Percentiles rank a stretch among this genome's conserved stretches.
Conservation (phyloP, 1,284 basidiomycete species). For the Ceratobasidium sp. region DNA sequence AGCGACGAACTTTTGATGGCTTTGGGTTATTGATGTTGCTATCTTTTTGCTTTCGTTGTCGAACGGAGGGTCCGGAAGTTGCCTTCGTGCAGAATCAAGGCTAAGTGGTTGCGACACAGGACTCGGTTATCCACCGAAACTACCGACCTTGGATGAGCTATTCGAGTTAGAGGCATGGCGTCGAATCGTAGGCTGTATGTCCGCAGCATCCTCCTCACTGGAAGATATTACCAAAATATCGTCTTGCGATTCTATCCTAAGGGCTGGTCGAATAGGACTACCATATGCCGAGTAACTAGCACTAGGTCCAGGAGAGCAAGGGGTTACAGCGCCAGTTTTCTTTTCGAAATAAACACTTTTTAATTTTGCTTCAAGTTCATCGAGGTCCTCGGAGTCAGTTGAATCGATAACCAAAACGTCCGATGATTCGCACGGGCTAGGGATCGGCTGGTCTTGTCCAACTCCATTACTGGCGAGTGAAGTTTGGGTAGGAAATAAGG, state of each 20-base stretch:
- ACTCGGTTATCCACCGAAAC: background rate
- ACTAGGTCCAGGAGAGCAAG: background rate
- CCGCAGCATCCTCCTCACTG: slow-evolving; percentile 15
- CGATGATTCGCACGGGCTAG: background rate
- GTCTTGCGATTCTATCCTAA: background rate
- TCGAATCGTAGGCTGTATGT: background rate
- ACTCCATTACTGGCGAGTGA: background rate
- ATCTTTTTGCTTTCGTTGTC: too few relatives aligned
- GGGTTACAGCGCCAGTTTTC: background rate
- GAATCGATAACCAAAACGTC: slow-evolving; percentile 29
- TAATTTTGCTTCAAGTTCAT: background rate
- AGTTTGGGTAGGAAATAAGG: background rate
- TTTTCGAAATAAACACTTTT: background rate
- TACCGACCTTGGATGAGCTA: background rate
- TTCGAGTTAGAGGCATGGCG: background rate
- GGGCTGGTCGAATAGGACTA: too few relatives aligned
- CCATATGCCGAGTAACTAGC: background rate
- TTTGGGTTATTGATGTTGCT: too few relatives aligned
- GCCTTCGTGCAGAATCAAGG: background rate
- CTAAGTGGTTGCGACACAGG: background rate
- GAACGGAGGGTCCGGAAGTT: background rate
- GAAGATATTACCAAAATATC: slow-evolving; percentile 2
- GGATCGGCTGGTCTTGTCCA: too few relatives aligned
- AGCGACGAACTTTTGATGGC: background rate
- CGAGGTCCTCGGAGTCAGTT: slow-evolving; percentile 19